phyloP scores from a whole-genome alignment of 2,329 filamentous ascomycete species.

The Aaosphaeria pasadenensis region DNA sequence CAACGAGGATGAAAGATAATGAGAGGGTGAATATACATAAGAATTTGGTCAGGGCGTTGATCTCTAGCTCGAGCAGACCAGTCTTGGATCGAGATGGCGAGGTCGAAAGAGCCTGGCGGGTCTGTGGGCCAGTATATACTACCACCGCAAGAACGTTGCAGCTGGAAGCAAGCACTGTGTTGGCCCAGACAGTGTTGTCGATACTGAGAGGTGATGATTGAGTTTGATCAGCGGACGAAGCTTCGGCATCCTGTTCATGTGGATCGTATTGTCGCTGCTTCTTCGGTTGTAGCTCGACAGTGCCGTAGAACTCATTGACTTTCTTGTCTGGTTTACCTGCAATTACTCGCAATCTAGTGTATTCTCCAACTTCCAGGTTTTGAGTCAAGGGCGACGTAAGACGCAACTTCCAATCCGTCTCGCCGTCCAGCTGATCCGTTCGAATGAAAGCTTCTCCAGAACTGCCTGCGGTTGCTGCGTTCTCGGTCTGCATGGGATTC shows the following conservation, averaged over 20 bases:
- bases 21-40: slow-evolving; percentile 84
- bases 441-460: slow-evolving; percentile 91
- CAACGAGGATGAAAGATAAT: slow-evolving; percentile 84
- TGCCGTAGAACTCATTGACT: slow-evolving; percentile 94
- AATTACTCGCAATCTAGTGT: slow-evolving; percentile 64
- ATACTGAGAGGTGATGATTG: slow-evolving; percentile 77
- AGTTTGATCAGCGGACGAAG: slow-evolving; percentile 8
- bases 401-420: slow-evolving; percentile 97
- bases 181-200: slow-evolving; percentile 98
- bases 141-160: slow-evolving; percentile 85
- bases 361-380: slow-evolving; percentile 67
- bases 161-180: slow-evolving; percentile 93
- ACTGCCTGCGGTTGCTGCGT: slow-evolving; percentile 27
- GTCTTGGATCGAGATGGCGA: slow-evolving; percentile 90
- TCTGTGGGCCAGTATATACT: slow-evolving; percentile 92
- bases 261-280: slow-evolving; percentile 48
- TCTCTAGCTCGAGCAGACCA: slow-evolving; percentile 89
- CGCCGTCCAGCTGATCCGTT: slow-evolving; percentile 94
- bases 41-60: slow-evolving; percentile 96
- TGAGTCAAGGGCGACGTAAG: slow-evolving; percentile 85
- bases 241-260: slow-evolving; percentile 22
- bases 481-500: slow-evolving; percentile 13
- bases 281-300: slow-evolving; percentile 68
- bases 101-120: slow-evolving; percentile 88
- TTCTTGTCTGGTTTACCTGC: slow-evolving; percentile 90